Percentiles rank a stretch among this genome's conserved stretches.
These are phyloP conservation scores for Bipolaris cookei DNA, from an alignment of 2,329 filamentous ascomycete species.

Conservation along the genomic window DNA sequence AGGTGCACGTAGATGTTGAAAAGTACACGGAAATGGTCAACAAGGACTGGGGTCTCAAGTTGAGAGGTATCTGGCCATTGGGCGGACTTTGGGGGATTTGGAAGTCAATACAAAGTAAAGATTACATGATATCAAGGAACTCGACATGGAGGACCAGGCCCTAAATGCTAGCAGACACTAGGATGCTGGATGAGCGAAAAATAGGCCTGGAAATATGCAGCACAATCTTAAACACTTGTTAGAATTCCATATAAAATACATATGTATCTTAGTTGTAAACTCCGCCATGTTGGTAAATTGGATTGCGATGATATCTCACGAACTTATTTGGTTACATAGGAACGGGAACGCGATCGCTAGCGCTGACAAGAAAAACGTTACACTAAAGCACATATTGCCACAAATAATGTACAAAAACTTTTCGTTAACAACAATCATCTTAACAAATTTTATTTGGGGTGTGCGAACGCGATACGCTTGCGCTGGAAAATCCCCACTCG, in stretches of 20 bases:
- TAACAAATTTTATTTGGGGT: background rate
- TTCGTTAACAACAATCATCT: background rate
- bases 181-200: too few species aligned
- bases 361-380: background rate
- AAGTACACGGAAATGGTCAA: slow-evolving; percentile 37
- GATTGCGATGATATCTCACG: too few species aligned
- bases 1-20: slow-evolving; percentile 60
- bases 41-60: slow-evolving; percentile 31
- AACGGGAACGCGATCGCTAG: background rate
- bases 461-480: slow-evolving; percentile 2
- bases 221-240: too few species aligned
- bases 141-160: slow-evolving; percentile 43
- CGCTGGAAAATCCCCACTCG: slow-evolving; percentile 5
- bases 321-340: background rate
- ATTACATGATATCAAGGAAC: slow-evolving; percentile 45
- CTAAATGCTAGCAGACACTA: background rate
- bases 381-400: background rate
- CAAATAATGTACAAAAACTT: background rate
- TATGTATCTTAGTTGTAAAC: too few species aligned
- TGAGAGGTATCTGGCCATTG: slow-evolving; percentile 46
- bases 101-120: slow-evolving; percentile 48
- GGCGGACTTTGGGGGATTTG: slow-evolving; percentile 49
- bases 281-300: too few species aligned
- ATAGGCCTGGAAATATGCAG: too few species aligned
- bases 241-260: too few species aligned